These are phyloP conservation scores for Fonsecaea erecta DNA, from an alignment of 2,329 filamentous ascomycete species.

Conservation along the genomic window DNA sequence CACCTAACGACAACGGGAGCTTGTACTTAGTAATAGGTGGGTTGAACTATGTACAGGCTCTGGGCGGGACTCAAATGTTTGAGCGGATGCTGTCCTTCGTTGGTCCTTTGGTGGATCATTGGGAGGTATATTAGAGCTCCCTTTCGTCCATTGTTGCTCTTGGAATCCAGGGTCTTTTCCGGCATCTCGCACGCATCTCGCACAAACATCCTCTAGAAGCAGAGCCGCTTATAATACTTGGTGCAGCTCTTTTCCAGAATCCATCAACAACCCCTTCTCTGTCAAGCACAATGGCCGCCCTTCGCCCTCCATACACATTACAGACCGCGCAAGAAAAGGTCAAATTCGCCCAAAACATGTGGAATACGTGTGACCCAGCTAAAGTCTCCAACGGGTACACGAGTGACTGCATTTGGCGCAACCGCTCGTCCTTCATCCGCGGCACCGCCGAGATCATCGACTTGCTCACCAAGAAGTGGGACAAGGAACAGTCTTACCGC, in stretches of 20 bases:
- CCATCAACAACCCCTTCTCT: not conserved
- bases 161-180: not conserved
- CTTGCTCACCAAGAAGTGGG: constrained; percentile 76
- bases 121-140: not conserved
- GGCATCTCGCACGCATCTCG: not conserved
- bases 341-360: constrained; percentile 79
- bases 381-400: constrained; percentile 75
- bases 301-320: constrained; percentile 72
- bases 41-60: not conserved
- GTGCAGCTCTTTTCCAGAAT: not conserved
- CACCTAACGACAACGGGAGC: not conserved
- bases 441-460: constrained; percentile 68
- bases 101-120: not conserved
- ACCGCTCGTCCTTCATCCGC: constrained; percentile 70
- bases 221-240: not conserved
- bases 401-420: constrained; percentile 77
- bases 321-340: constrained; percentile 76
- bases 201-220: not conserved
- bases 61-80: not conserved
- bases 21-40: not conserved
- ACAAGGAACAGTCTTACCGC: constrained; percentile 70
- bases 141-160: not conserved
- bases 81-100: not conserved
- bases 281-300: constrained; percentile 43
- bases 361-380: constrained; percentile 74